Base-by-base conservation (phyloP, 129 eudicot genomes). In the Smallanthus sonchifolius region DNA sequence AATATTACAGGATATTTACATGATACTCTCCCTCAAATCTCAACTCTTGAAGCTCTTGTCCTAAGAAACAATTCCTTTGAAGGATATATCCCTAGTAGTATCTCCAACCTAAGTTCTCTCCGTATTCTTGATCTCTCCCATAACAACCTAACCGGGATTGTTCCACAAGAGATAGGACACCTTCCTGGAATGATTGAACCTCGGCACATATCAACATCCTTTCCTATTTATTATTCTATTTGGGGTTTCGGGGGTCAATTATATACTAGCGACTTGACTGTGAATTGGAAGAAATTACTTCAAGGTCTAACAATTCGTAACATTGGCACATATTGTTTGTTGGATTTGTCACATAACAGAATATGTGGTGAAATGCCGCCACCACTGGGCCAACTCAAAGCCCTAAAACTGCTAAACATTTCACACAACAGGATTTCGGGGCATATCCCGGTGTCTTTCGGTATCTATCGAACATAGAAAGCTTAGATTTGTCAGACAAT, bases 261-360 rank as follows among this genome's bases (percentile, higher is more conserved):
- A 0, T 13, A 48, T 48, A 0, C 10, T 17, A 2, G 32, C 73
- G 87, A 82, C 64, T 55, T 88, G 48, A 5, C 83, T 24, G 72
- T 82, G 37, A 88, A 81, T 69, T 88, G 94, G 94, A 85, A 88
- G 52, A 88, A 48, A 62, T 79, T 82, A 10, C 62, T 75, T n/a
- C 90, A 70, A 72, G 90, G 83, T 47, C 40, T 88, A 45, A 38
- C 83, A 2, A 44, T 71, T 7, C 73, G 28, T 9, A 74, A 20
- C 44, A 70, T 83, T 2, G 81, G 51, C 4, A 75, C 81, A 38
- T 83, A 88, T 86, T 74, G 84, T 65, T 71, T 84, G 69, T 48
- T 84, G 75, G 92, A 84, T 75, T 62, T 84, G 11, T 87, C 92
- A 3, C 45, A 77, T 2, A 87, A 84, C 70, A 74, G 64, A n/a